Evolutionary conservation across 2,329 filamentous ascomycete species (phyloP).

Genomic region (Fusarium sarcochroum): DNA sequence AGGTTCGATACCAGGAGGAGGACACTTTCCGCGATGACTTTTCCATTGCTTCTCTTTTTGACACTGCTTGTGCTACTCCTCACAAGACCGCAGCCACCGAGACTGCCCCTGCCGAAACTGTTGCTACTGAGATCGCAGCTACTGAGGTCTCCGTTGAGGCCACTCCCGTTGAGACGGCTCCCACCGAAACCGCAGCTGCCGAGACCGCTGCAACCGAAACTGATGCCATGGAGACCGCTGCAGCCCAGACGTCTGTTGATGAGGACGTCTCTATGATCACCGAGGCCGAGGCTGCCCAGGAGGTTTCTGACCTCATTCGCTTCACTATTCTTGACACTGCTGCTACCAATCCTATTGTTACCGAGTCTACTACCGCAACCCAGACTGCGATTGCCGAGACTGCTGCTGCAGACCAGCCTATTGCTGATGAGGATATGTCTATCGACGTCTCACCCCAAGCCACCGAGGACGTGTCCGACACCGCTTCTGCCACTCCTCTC

Average conservation of each 20-base stretch:
- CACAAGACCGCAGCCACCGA: background rate
- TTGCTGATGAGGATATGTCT: background rate
- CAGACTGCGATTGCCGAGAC: background rate
- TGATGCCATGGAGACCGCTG: background rate
- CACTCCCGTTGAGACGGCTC: too few relatives aligned
- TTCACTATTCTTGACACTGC: background rate
- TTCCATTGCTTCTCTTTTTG: slow-evolving; percentile 23
- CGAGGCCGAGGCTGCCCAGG: background rate
- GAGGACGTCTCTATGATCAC: background rate
- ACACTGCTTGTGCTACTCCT: slow-evolving; percentile 4
- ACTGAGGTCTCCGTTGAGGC: background rate
- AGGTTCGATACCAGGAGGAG: slow-evolving; percentile 41
- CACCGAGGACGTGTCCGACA: background rate
- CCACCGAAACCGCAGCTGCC: background rate
- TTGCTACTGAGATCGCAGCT: background rate
- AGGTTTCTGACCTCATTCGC: slow-evolving; percentile 2
- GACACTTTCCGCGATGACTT: slow-evolving; percentile 35
- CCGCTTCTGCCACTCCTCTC: background rate
- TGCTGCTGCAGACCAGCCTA: background rate
- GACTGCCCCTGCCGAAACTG: background rate
- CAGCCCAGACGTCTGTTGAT: background rate
- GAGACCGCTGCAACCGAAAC: slow-evolving; percentile 1
- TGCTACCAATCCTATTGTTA: background rate
- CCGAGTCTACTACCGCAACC: background rate
- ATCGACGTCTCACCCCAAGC: background rate